Evolutionary conservation across 345 rosid species (phyloP), one percentile per base, ranked within the genome.

Genomic region (Eucalyptus decipiens): DNA sequence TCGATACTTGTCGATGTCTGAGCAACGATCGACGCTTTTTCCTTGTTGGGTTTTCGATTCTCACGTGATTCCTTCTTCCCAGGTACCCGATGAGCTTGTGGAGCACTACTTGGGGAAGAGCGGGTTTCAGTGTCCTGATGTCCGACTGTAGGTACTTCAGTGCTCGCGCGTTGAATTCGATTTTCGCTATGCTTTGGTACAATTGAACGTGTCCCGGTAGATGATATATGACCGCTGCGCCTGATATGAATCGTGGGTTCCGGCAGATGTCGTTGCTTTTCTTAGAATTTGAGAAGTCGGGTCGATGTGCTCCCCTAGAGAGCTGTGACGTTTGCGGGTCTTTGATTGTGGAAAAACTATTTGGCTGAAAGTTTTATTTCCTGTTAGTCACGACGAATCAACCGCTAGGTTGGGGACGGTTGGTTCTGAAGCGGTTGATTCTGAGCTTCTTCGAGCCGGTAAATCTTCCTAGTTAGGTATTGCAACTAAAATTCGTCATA

Each of bases 11-110:
- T 37, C 72, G 37, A 37, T 56, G 26, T n/a, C 47, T 37, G 9
- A 51, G 51, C 80, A 7, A 15, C 45, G 17, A 50, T 76, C 80
- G 80, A 11, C 32, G 18, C 37, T 10, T 52, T 51, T n/a, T 52
- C 90, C 7, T 90, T 10, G 62, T 52, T 87, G 69, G 19, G 80
- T 58, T 81, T 81, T 43, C 45, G 34, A 14, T 90, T 23, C 34
- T n/a, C 15, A 13, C 1, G 16, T 26, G 85, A 21, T 50, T 86
- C 26, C 58, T 52, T n/a, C 65, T 72, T 62, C 50, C 19, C 94
- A 98, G 99, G 97, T 97, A 91, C 99, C 98, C 43, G 99, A 98
- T 88, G 99, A 97, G 90, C 90, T 98, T 92, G 99, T 97, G 88
- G 99, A 98, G 94, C 97, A 96, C 92, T 97, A 95, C 93, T 90